A percentile compares a stretch with the other conserved stretches of the same genome.
Evolutionary conservation across 495 filamentous ascomycete genomes (phyloP).

Genomic region (Sordaria brevicollis): DNA sequence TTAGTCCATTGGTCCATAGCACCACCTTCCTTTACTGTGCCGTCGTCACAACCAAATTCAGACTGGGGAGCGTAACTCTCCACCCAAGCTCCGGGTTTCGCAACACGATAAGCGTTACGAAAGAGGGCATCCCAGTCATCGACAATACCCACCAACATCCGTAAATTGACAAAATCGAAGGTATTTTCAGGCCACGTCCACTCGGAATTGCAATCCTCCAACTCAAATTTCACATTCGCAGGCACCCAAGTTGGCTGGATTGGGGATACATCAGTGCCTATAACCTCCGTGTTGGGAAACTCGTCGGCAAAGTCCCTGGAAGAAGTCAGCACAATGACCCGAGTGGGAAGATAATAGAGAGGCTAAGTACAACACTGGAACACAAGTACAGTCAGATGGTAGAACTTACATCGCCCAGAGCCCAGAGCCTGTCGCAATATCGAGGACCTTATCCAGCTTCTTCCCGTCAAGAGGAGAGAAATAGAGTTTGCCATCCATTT

Average conservation of each 20-base stretch:
- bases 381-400: too few species aligned
- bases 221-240: constrained; percentile 38
- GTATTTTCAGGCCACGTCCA: constrained; percentile 40
- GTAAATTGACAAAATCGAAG: constrained; percentile 57
- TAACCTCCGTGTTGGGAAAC: constrained; percentile 38
- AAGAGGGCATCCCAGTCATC: constrained; percentile 42
- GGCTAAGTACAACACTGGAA: too few species aligned
- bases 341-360: too few species aligned
- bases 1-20: constrained; percentile 21
- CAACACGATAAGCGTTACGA: constrained; percentile 15
- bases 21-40: constrained; percentile 11
- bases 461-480: constrained; percentile 33
- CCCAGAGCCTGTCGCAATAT: constrained; percentile 51
- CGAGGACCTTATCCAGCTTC: constrained; percentile 42
- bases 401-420: constrained; percentile 49
- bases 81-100: constrained; percentile 30
- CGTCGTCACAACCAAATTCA: constrained; percentile 14
- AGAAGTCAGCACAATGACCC: too few species aligned
- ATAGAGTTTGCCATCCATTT: constrained; percentile 28
- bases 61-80: constrained; percentile 14
- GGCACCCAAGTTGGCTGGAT: constrained; percentile 42
- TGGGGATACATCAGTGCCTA: constrained; percentile 52
- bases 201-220: constrained; percentile 42
- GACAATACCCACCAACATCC: constrained; percentile 44
- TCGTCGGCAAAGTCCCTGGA: constrained; percentile 29